These are phyloP conservation scores for Coemansia umbellata DNA, from an alignment of 192 early-diverging fungal genomes.

Conservation along the genomic window DNA sequence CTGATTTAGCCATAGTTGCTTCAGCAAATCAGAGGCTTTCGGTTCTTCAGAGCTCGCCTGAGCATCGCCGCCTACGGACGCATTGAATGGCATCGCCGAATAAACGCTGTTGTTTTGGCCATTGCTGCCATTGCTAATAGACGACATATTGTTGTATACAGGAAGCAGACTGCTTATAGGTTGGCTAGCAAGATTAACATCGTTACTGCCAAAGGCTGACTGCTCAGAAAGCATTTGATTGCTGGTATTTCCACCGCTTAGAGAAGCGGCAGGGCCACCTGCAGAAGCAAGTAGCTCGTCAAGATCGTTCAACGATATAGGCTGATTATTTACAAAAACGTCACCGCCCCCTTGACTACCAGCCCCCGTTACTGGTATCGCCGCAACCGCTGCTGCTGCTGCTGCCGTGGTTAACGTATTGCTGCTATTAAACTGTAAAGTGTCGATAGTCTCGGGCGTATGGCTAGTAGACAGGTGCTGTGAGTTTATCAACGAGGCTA, in stretches of 20 bases:
- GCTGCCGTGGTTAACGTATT: neutral
- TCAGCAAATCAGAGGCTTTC: constrained; percentile 7
- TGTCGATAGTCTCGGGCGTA: constrained; percentile 15
- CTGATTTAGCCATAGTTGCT: constrained; percentile 27
- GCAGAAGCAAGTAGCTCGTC: constrained; percentile 18
- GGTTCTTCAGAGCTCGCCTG: constrained; percentile 7
- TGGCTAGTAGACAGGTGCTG: constrained; percentile 21
- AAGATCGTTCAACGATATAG: constrained; percentile 12
- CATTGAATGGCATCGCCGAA: neutral
- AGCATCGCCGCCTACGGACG: neutral
- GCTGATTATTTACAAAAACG: neutral
- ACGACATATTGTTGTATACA: too few relatives aligned
- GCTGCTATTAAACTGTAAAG: constrained; percentile 5
- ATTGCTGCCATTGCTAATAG: neutral
- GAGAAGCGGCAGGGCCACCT: neutral
- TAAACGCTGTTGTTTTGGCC: neutral
- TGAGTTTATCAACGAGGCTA: constrained; percentile 19
- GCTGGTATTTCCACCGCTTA: too few relatives aligned
- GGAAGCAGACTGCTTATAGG: neutral
- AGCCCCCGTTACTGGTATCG: neutral
- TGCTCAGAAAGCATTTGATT: neutral
- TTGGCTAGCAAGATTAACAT: neutral
- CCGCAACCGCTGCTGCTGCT: neutral
- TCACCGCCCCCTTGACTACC: too few relatives aligned
- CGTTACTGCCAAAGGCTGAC: neutral